Conservation (phyloP, 306 rosid genomes). For the Ormosia semicastrata region DNA sequence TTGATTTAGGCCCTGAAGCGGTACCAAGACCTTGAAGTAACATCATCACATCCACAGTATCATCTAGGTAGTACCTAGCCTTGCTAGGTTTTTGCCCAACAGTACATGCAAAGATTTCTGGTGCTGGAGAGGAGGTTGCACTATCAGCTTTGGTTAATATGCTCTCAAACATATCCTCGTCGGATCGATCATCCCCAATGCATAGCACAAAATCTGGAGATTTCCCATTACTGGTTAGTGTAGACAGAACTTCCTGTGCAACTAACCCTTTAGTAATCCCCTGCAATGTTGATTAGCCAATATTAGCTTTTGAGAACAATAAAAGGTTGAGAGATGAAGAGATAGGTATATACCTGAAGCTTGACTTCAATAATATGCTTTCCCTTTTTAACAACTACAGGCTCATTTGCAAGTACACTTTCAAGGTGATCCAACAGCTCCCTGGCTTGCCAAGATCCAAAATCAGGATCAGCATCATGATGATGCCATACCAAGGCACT, state of each 20-base stretch:
- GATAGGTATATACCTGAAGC: constrained; percentile 62
- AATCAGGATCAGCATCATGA: constrained; percentile 70
- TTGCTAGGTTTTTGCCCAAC: constrained; percentile 96
- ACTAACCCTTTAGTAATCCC: constrained; percentile 43
- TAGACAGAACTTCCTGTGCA: constrained; percentile 35
- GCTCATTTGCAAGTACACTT: constrained; percentile 84
- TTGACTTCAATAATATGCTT: constrained; percentile 81
- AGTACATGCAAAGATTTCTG: constrained; percentile 85
- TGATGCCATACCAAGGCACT: constrained; percentile 94
- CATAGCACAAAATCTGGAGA: constrained; percentile 39
- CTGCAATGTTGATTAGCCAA: constrained; percentile 26
- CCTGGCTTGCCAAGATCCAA: constrained; percentile 83
- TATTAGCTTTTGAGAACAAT: constrained; percentile 13
- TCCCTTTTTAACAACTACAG: constrained; percentile 86
- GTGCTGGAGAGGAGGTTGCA: constrained; percentile 37
- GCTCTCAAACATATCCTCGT: constrained; percentile 61
- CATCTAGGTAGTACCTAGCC: constrained; percentile 86
- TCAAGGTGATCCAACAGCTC: constrained; percentile 81
- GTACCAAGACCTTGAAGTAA: constrained; percentile 59
- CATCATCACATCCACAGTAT: constrained; percentile 57
- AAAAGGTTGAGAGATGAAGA: background rate
- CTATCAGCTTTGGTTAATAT: constrained; percentile 47
- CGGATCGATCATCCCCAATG: constrained; percentile 49
- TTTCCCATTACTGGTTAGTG: constrained; percentile 16
- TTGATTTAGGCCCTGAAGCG: constrained; percentile 39